Base-by-base conservation (phyloP, 2,329 filamentous ascomycete species). In the Colletotrichum tamarilloi region DNA sequence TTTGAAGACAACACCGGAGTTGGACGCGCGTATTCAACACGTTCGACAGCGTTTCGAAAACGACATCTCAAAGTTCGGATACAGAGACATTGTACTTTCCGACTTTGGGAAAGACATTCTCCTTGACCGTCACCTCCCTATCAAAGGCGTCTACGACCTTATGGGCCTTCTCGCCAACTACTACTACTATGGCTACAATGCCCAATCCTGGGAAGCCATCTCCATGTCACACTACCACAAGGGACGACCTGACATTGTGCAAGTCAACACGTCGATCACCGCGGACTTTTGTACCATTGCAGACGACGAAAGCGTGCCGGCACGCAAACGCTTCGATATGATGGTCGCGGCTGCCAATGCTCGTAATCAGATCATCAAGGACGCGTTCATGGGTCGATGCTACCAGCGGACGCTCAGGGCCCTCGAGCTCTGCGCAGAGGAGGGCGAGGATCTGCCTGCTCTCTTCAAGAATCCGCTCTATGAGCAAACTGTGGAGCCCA, bases 191-290 rank as follows among this genome's bases (percentile, higher is more conserved):
- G 76, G 75, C n/a, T 56, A 66, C 67, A 76, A 74, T 57, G 72
- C 74, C 4, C 65, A 66, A 19, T 74, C 74, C 58, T 78, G 75
- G 75, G 75, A 78, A 65, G 62, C 76, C 12, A 63, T 77, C 26
- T 75, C 75, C 8, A 75, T 75, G 62, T 62, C 71, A 26, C 76
- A 76, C 62, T 77, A 75, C 68, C 76, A 78, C 70, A 72, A 70
- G 38, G 75, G 75, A 32, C 75, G 76, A 3, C 74, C 75, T 12
- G 76, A 77, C 52, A 73, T 77, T 26, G 71, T 77, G 16, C 76
- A 78, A 57, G 71, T 76, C 12, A 72, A 67, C 19, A 74, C 68
- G 8, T 62, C 62, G 12, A 32, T 67, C 6, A 74, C 76, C 4
- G 67, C 67, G 6, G 55, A 55, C 7, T 78, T 78, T 65, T 78